Evolutionary conservation across 495 filamentous ascomycete species (phyloP), one percentile per base, ranked within the genome.

Genomic region (Daldinia vernicosa): DNA sequence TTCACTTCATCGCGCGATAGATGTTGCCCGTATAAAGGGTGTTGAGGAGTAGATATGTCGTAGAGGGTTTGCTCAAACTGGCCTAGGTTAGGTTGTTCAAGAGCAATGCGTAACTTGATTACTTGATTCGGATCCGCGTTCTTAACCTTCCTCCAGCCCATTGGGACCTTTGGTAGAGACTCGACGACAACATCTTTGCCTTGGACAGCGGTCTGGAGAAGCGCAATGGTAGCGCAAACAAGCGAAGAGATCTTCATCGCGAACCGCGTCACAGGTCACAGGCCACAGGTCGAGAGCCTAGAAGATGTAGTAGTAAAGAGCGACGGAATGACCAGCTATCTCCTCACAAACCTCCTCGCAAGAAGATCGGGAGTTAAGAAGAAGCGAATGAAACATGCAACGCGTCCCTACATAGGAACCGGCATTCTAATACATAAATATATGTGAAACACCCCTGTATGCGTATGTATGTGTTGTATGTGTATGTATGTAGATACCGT

Each of bases 1-100:
- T 79, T 80, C 54, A 89, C 75, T 66, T 88, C 81, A 19, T 88
- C 82, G n/a, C 84, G 81, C 58, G 82, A 85, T 82, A 93, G 83
- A 63, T 92, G 86, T 53, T 85, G 76, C 1, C 91, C 91, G 75
- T 92, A 92, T 4, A 76, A 80, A 3, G 81, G 76, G 67, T 90
- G 84, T 4, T 81, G 81, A 3, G 90, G 91, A 3, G 86, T 88
- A 17, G 89, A 89, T 32, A 93, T 80, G 8, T 89, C 84, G 33
- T 89, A 80, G 24, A 92, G 82, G 19, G 78, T 83, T 62, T 88
- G 80, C 74, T 92, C 89, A 40, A 92, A 87, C 12, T 83, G 76
- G 7, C 71, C 80, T 24, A 82, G 78, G 37, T 86, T 86, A 28
- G 85, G 79, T 66, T 88, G 85, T 27, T 80, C 71, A 4, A 89